A percentile compares a stretch with the other conserved stretches of the same genome.
phyloP scores from a whole-genome alignment of 768 basidiomycete species.

The Boletus huronensis region DNA sequence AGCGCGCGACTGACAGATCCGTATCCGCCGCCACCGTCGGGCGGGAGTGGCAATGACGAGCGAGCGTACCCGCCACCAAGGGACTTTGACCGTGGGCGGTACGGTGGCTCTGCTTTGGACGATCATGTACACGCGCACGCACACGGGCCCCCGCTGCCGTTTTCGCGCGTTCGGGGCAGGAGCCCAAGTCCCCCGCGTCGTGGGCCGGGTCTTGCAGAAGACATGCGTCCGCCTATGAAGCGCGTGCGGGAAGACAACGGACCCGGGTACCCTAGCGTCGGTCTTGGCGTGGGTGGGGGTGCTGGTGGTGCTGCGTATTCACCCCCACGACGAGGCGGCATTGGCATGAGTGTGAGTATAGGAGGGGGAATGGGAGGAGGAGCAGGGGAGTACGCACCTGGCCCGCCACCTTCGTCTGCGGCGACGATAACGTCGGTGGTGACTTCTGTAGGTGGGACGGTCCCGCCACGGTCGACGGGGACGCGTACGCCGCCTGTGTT shows the following conservation, averaged over 20 bases:
- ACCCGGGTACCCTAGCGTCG: constrained; percentile 9
- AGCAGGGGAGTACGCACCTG: constrained; percentile 21
- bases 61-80: constrained; percentile 22
- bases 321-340: constrained; percentile 22
- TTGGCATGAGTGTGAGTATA: background rate
- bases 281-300: background rate
- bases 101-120: constrained; percentile 12
- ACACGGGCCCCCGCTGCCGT: constrained; percentile 17
- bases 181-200: constrained; percentile 42
- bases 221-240: constrained; percentile 44
- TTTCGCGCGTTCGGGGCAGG: constrained; percentile 42
- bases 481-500: constrained; percentile 21
- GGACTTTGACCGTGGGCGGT: constrained; percentile 32
- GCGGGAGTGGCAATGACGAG: constrained; percentile 17
- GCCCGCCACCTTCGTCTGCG: constrained; percentile 20
- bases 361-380: background rate
- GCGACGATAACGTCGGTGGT: constrained; percentile 3
- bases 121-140: constrained; percentile 8
- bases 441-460: background rate
- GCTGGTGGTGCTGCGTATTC: constrained; percentile 26
- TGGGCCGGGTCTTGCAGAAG: constrained; percentile 31
- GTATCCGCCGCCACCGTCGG: constrained; percentile 9
- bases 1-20: constrained; percentile 30
- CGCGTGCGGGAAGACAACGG: constrained; percentile 44
- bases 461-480: constrained; percentile 8